Base-by-base conservation (phyloP, 805 yeast species). In the Clavispora santaluciae region DNA sequence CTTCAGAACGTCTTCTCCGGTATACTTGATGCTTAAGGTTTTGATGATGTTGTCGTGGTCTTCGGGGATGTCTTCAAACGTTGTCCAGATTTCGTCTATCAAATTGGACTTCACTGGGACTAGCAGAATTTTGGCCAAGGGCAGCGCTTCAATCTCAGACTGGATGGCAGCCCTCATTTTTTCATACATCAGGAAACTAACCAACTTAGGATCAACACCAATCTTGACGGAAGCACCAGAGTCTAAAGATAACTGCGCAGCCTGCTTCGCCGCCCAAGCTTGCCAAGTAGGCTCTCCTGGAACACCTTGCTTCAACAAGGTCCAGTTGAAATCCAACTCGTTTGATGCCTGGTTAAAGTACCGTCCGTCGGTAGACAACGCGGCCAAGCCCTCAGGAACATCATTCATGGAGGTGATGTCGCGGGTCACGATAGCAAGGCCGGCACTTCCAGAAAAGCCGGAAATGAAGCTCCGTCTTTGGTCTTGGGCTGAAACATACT, bases 401-500 rank as follows among this genome's bases (percentile, higher is more conserved):
- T 62, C 68, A 49, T 73, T 75, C 72, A 75, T 64, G 49, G 74
- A 72, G 8, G 67, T 61, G 33, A 75, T 57, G 50, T 77, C 82
- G 45, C 81, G 61, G 22, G 95, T 81, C 15, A 91, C 73, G n/a
- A 93, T 75, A 1, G 96, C 97, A 17, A 87, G 68, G 18, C 98
- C 99, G 2, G 97, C 95, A 36, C 91, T 81, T 1, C 98, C 99
- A 10, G 91, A 83, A 64, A 91, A 91, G 0, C 89, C 97, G 6
- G 90, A 76, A 21, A 91, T 83, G 53, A 74, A 91, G 40, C 78
- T 83, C 42, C 97, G 72, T 51, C 96, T 77, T 57, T 83, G 86
- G 60, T 91, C 98, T 11, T 83, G 78, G 1, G 74, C 66, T 0
- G 93, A 76, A 6, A 91, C 91, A 54, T 90, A 90, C 64, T 91